Evolutionary conservation across 1,139 yeast genomes (phyloP), one percentile per base, ranked within the genome.

Genomic region (Ogataea hybrid): DNA sequence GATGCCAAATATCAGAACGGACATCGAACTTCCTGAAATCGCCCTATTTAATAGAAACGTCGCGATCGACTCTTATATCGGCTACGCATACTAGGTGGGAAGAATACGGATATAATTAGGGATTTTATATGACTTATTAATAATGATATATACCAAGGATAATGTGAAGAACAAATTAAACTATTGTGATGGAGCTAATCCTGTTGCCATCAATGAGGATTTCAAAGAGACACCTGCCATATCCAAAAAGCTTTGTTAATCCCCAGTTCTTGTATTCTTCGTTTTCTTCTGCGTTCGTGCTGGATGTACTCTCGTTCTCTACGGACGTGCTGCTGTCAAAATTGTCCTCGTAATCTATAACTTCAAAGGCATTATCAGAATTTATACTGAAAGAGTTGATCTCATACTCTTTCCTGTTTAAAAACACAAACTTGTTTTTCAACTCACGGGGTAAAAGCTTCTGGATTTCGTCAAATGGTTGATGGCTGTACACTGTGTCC

Each of bases 321-420:
- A 36, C 22, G 2, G 46, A 36, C 12, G 34, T 29, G 11, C 44
- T 36, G 28, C 43, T 39, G 16, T 39, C 47, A 23, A 46, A 41
- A 20, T 50, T 52, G 34, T 56, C 60, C 28, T 55, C 59, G 40
- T 51, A 51, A 28, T 53, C 53, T 14, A 61, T 50, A 31, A 61
- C 40, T 39, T 61, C 64, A 44, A 59, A 58, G 8, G 44, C 37
- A 28, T 50, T 47, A 23, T 47, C 50, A 2, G 49, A 38, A 30
- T 50, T 41, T 28, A 42, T 46, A 33, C 48, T 65, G 38, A 42
- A 45, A 16, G 53, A 41, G 32, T 53, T 49, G 32, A 72, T 64
- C 43, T 75, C 79, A n/a, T 74, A 67, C 47, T 75, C 80, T 42
- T 67, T 67, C 30, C 80, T 56, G 53, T 76, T 75, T 40, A 77